Base-by-base conservation (phyloP, 352 stramenopile genomes). In the Globisporangium nagaii region DNA sequence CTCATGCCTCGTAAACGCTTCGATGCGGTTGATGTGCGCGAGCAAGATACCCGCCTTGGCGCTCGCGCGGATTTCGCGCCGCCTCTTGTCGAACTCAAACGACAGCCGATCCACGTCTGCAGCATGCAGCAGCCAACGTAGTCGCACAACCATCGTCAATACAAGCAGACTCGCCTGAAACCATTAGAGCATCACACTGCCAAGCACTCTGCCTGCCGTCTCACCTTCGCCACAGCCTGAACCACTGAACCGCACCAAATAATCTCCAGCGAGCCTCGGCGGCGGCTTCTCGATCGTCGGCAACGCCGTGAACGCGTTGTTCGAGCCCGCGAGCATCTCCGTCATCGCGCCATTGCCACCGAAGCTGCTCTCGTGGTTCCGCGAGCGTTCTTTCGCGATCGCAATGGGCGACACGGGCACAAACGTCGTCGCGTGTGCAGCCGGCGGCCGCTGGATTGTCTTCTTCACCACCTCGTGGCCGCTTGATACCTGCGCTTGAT, bases 51-150 rank as follows among this genome's bases (percentile, higher is more conserved):
- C 44, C 22, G 67, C 58, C 34, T 80, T 85, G 15, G 65, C 65
- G 34, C 67, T 53, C 10, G 57, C 65, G 35, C 73, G 66, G 41
- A 36, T 45, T n/a, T 69, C 53, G n/a, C 70, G 68, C 1, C 73
- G 65, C 10, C 53, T 39, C 43, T 84, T 84, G 53, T 87, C 73
- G 19, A 73, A 62, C 42, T 82, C 69, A 19, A 73, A 85, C 10
- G 67, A 79, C 4, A 84, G 30, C 3, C 56, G 65, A 43, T 86
- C 69, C 20, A 60, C 32, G 30, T 46, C 42, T 58, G n/a, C 19
- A 34, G 8, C 9, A 22, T 9, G 25, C n/a, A 10, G 20, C 15
- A 36, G 7, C 37, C 34, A 46, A 45, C 6, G 15, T 19, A n/a
- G n/a, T n/a, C n/a, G n/a, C n/a, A n/a, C n/a, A n/a, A n/a, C n/a